Evolutionary conservation across 352 stramenopile genomes (phyloP).

Genomic region (Globisporangium parvum): DNA sequence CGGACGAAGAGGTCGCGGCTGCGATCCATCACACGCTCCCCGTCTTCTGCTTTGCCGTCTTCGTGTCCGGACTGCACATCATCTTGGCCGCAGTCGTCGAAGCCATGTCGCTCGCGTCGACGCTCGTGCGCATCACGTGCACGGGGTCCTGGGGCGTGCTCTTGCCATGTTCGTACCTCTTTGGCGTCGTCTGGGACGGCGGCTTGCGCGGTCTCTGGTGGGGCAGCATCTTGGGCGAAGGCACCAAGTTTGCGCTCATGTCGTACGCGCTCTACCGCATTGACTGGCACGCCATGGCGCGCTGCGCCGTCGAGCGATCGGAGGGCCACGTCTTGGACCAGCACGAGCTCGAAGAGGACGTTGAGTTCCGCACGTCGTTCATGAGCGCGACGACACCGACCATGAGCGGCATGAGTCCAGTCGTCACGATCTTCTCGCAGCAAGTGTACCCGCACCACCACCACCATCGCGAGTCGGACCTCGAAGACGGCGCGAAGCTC

Average conservation of each 20-base stretch:
- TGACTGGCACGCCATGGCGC: constrained; percentile 67
- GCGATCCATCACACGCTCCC: constrained; percentile 55
- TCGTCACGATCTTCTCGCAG: constrained; percentile 48
- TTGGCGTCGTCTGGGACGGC: constrained; percentile 42
- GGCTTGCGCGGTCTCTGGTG: constrained; percentile 69
- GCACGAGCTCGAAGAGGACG: constrained; percentile 57
- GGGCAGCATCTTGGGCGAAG: constrained; percentile 65
- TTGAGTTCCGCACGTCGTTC: constrained; percentile 49
- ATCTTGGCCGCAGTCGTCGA: constrained; percentile 74
- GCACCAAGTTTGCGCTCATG: constrained; percentile 69
- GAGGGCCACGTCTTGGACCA: constrained; percentile 45
- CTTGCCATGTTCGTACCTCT: constrained; percentile 49
- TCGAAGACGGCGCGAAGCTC: constrained; percentile 15
- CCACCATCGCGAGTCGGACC: constrained; percentile 17
- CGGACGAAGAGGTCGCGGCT: constrained; percentile 36
- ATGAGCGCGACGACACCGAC: constrained; percentile 54
- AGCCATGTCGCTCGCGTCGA: constrained; percentile 72
- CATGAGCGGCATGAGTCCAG: constrained; percentile 47
- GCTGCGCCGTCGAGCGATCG: constrained; percentile 52
- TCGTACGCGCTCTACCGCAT: constrained; percentile 44
- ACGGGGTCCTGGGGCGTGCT: constrained; percentile 68
- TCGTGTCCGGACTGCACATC: constrained; percentile 70
- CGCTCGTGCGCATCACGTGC: constrained; percentile 62
- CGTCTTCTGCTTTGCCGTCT: constrained; percentile 66
- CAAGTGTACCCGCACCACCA: constrained; percentile 39